A percentile compares a stretch with the other conserved stretches of the same genome.
Evolutionary conservation across 176 grass and related monocot species (phyloP).

Genomic region (Typha latifolia): DNA sequence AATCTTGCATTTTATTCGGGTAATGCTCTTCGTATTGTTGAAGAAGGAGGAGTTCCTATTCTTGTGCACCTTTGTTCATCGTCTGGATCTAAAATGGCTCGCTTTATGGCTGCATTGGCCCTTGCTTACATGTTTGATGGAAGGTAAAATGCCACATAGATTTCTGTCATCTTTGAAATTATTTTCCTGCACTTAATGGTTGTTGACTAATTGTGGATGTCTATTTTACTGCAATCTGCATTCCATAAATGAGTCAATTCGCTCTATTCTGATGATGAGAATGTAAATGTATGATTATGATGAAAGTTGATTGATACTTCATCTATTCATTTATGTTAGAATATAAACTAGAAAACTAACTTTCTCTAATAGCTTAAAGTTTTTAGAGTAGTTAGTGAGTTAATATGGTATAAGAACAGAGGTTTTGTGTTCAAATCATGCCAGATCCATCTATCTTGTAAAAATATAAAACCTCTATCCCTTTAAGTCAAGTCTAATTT

Average conservation of each 20-base stretch:
- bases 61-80: slow-evolving; percentile 88
- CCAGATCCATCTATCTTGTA: too few species aligned
- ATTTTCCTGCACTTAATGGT: neutral
- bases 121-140: slow-evolving; percentile 99
- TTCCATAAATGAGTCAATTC: neutral
- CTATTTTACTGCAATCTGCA: neutral
- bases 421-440: too few species aligned
- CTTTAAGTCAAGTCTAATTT: too few species aligned
- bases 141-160: slow-evolving; percentile 36
- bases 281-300: too few species aligned
- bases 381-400: too few species aligned
- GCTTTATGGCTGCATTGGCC: slow-evolving; percentile 97
- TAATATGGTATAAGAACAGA: too few species aligned
- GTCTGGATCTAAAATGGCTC: slow-evolving; percentile 93
- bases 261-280: too few species aligned
- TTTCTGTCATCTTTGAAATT: neutral
- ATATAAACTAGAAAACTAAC: too few species aligned
- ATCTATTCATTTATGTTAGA: too few species aligned
- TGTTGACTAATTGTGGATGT: neutral
- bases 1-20: slow-evolving; percentile 96
- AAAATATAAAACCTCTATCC: too few species aligned
- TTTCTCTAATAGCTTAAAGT: too few species aligned
- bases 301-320: too few species aligned
- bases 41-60: slow-evolving; percentile 92
- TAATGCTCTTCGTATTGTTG: slow-evolving; percentile 87